Base-by-base conservation (phyloP, 805 yeast species). In the Wickerhamiella slavikovae region DNA sequence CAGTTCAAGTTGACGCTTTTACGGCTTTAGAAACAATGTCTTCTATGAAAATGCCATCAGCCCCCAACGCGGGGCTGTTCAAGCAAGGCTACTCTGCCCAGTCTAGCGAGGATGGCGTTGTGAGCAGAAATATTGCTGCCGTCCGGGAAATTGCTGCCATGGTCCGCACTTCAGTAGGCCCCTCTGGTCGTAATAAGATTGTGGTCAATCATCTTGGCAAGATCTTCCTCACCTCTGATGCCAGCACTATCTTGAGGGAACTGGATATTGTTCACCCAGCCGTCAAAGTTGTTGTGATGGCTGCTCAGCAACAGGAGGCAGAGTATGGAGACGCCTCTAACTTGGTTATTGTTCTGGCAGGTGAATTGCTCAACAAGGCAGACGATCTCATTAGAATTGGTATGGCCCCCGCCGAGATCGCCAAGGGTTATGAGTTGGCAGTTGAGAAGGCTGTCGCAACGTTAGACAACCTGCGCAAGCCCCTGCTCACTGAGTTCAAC, bases 291-390 rank as follows among this genome's bases (percentile, higher is more conserved):
- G 65, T 89, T 37, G 89, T 85, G 32, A 82, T 82, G 95, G 93
- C 96, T 14, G 71, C 92, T 10, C 78, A 85, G 50, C 98, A 89
- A 58, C 98, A 89, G 57, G 93, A 89, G 51, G 66, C 70, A 42
- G 98, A 85, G 60, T 76, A 85, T 80, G 98, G 98, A 36, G 98
- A 89, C 54, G 79, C 78, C 45, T 78, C 95, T 15, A 89, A 85
- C 53, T 65, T 83, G 38, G 96, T 89, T 24, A 66, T 89, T 41
- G 68, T 85, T 22, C 64, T 89, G 37, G 94, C 95, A 16, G 96
- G 96, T 32, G 96, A 89, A 51, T 58, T 89, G 34, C 64, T 89
- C 38, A 74, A 70, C 45, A 69, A 77, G 42, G 79, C 93, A 29
- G 94, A 83, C 52, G 79, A 78, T 49, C 60, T 89, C 40, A 57